Evolutionary conservation across 768 basidiomycete genomes (phyloP), one percentile per base, ranked within the genome.

Genomic region (Russula abietina): DNA sequence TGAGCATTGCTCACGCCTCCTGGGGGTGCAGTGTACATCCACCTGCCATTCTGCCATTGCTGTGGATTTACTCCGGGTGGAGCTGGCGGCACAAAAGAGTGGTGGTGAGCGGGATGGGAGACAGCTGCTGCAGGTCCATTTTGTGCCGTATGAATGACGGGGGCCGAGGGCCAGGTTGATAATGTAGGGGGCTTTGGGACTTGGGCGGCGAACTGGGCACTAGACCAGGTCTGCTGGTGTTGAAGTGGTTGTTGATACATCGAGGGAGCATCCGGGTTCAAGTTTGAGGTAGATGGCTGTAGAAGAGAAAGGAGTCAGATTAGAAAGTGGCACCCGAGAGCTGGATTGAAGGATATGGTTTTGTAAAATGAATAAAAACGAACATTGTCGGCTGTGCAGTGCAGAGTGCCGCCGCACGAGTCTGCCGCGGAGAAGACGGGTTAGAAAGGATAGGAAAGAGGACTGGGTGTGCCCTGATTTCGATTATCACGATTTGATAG

Each of bases 41-140:
- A 68, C n/a, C 65, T 57, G 61, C 67, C 67, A 33, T 60, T 67
- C 61, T 60, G 62, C 67, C 67, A 68, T n/a, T 59, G 56, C 24
- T 63, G 65, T 26, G 52, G 65, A 62, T 68, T 66, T 14, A 68
- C 67, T 26, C 67, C 67, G 1, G 66, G 65, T 1, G 67, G 67
- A 17, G 43, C 67, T 0, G 67, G 67, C 10, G 67, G 67, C 32
- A 66, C 65, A 24, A 60, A 64, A 52, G 67, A 33, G 1, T 50
- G 57, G 22, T 49, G 48, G 4, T 53, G 11, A 10, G 14, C 45
- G 8, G 16, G 39, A 14, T n/a, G 58, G 19, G 41, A 17, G 39
- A 24, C 38, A 30, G 24, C 30, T 10, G 30, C 26, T 26, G 19
- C 24, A 16, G 32, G 12, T 14, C 45, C 22, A 11, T 41, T 43